Conservation (phyloP, 2,329 filamentous ascomycete genomes). For the Fusarium cyanostomum region DNA sequence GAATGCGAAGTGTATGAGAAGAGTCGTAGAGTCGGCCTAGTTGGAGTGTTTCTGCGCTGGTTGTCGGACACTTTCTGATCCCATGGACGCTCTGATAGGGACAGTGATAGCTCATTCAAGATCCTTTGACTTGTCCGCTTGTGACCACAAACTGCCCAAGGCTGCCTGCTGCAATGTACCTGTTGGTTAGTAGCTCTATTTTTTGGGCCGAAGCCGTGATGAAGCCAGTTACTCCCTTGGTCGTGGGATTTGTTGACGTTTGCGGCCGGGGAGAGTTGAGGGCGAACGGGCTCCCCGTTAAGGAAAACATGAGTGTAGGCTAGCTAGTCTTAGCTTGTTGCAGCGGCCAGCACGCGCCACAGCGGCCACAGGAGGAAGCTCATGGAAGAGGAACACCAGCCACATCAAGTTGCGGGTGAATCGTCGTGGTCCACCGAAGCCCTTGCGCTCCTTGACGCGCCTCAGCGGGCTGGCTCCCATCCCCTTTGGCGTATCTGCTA, state of each 20-base stretch:
- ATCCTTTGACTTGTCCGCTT: not conserved
- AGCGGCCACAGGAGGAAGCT: constrained; percentile 14
- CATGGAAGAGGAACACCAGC: constrained; percentile 3
- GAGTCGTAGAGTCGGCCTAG: not conserved
- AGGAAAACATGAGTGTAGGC: constrained; percentile 37
- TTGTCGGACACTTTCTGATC: constrained; percentile 1
- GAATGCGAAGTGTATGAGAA: not conserved
- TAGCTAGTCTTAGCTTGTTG: constrained; percentile 29
- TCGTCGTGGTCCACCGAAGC: constrained; percentile 23
- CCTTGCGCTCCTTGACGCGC: constrained; percentile 42
- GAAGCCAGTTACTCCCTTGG: constrained; percentile 44
- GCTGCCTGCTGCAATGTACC: constrained; percentile 1
- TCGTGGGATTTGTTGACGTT: constrained; percentile 48
- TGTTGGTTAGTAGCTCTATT: constrained; percentile 46
- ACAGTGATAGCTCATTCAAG: not conserved
- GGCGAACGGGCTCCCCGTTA: constrained; percentile 23
- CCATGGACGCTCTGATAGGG: constrained; percentile 8
- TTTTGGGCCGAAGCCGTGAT: constrained; percentile 46
- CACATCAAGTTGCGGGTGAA: constrained; percentile 31
- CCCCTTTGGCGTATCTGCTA: constrained; percentile 37
- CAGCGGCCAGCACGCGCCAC: constrained; percentile 35
- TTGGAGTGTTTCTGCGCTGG: constrained; percentile 3
- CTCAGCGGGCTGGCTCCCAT: constrained; percentile 29
- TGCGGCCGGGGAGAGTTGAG: constrained; percentile 25
- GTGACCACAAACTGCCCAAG: not conserved